Percentiles rank a stretch among this genome's conserved stretches.
Conservation (phyloP, 1,284 basidiomycete species). For the Jaminaea rosea region DNA sequence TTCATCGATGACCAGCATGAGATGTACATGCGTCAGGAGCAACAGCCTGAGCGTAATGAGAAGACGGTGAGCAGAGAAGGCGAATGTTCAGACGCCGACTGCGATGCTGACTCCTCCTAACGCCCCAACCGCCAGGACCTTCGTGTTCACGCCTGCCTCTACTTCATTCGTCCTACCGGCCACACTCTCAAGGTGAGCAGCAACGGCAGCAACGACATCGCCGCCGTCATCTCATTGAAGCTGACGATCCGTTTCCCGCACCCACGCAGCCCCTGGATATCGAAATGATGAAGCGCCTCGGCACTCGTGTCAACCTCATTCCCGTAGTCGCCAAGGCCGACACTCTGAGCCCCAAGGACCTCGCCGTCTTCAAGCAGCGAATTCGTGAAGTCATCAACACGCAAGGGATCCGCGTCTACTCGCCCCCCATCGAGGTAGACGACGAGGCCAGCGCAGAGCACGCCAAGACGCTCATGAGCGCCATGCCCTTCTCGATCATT, state of each 20-base stretch:
- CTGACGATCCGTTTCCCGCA: too few relatives aligned
- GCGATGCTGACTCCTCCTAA: too few relatives aligned
- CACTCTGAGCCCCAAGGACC: constrained; percentile 85
- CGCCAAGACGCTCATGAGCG: constrained; percentile 67
- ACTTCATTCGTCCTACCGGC: constrained; percentile 92
- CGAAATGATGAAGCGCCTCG: constrained; percentile 96
- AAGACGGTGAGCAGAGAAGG: too few relatives aligned
- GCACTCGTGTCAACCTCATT: constrained; percentile 90
- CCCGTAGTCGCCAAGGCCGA: constrained; percentile 97
- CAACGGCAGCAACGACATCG: too few relatives aligned
- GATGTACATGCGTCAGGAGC: constrained; percentile 98
- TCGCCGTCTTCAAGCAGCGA: constrained; percentile 79
- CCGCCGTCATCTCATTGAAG: too few relatives aligned
- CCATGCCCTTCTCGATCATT: constrained; percentile 98
- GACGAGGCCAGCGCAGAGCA: constrained; percentile 82
- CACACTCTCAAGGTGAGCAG: constrained; percentile 98
- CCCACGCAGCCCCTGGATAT: constrained; percentile 96
- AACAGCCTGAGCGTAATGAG: constrained; percentile 84
- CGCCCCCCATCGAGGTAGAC: constrained; percentile 81
- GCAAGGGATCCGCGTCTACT: constrained; percentile 90
- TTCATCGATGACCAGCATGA: constrained; percentile 99
- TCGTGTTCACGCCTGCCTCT: constrained; percentile 91
- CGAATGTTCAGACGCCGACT: too few relatives aligned
- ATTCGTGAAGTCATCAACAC: constrained; percentile 81
- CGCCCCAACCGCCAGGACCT: too few relatives aligned